Evolutionary conservation across 495 filamentous ascomycete genomes (phyloP).

Genomic region (Penicillium robsamsonii): DNA sequence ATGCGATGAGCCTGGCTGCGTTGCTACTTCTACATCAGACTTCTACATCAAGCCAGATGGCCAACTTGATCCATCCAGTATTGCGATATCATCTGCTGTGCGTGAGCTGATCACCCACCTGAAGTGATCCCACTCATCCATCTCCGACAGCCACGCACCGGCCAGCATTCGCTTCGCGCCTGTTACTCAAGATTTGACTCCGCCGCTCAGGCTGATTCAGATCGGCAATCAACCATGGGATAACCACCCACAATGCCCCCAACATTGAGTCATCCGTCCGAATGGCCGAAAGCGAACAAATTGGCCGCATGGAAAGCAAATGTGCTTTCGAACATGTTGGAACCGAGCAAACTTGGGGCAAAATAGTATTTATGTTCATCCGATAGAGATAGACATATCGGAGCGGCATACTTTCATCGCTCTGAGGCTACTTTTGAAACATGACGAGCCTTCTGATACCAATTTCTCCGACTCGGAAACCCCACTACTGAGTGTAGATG

Average conservation of each 20-base stretch:
- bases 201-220: not conserved
- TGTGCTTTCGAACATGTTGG: not conserved
- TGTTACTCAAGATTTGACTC: not conserved
- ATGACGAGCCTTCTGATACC: not conserved
- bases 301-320: not conserved
- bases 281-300: not conserved
- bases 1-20: not conserved
- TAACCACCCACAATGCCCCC: not conserved
- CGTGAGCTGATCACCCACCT: not conserved
- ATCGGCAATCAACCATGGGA: not conserved
- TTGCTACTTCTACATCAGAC: not conserved
- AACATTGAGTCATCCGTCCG: not conserved
- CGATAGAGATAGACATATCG: not conserved
- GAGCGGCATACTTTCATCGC: not conserved
- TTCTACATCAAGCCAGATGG: not conserved
- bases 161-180: not conserved
- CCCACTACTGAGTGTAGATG: not conserved
- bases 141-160: not conserved
- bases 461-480: not conserved
- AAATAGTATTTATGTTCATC: not conserved
- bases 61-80: not conserved
- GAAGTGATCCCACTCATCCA: not conserved
- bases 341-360: not conserved
- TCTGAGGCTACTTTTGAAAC: not conserved
- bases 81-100: not conserved